Evolutionary conservation across 164 flowering plant genomes (phyloP).

Genomic region (Pachysandra terminalis): DNA sequence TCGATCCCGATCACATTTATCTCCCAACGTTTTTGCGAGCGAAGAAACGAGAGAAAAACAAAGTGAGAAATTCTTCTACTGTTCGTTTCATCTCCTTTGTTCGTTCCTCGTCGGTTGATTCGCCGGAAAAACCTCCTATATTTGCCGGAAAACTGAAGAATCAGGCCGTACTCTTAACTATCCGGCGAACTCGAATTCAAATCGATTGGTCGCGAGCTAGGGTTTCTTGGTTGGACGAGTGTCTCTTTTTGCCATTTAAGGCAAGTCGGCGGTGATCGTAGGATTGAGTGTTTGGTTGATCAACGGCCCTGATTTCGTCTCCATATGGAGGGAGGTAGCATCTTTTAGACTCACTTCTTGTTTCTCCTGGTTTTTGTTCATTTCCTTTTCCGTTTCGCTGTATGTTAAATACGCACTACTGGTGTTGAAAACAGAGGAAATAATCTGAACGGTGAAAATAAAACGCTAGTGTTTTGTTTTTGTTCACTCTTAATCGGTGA

Average conservation of each 20-base stretch:
- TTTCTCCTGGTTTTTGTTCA: conserved; percentile 36
- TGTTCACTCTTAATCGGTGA: background rate
- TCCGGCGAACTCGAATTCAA: conserved; percentile 6
- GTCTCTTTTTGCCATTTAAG: conserved; percentile 1
- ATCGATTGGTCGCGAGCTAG: conserved; percentile 8
- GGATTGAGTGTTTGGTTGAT: conserved; percentile 41
- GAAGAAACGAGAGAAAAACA: background rate
- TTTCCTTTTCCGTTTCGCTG: conserved; percentile 22
- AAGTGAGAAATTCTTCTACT: background rate
- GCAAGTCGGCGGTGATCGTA: conserved; percentile 33
- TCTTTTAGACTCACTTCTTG: conserved; percentile 54
- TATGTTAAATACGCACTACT: background rate
- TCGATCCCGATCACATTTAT: background rate
- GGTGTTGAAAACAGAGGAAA: background rate
- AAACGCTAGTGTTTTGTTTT: background rate
- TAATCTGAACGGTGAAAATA: background rate
- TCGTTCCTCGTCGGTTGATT: background rate
- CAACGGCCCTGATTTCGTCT: conserved; percentile 61
- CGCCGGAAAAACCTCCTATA: background rate
- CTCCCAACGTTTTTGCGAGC: background rate
- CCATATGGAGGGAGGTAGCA: conserved; percentile 99
- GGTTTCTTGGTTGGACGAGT: conserved; percentile 4
- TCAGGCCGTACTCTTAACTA: background rate
- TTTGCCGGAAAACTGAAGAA: too few species aligned
- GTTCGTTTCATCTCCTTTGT: background rate